Evolutionary conservation across 2,329 filamentous ascomycete species (phyloP).

Genomic region (Pseudocercospora fijiensis): DNA sequence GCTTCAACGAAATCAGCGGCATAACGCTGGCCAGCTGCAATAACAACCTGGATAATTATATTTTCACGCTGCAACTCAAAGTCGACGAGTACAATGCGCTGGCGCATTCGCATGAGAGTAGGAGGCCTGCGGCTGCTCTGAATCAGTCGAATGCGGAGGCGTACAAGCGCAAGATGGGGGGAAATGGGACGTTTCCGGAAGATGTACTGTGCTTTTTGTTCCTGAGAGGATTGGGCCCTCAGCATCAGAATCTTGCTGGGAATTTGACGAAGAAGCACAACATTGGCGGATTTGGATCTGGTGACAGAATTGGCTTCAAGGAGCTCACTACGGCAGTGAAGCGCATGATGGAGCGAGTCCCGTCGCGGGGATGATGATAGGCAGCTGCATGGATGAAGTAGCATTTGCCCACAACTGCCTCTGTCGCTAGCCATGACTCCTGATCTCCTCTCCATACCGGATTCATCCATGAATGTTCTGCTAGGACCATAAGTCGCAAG

Average conservation of each 20-base stretch:
- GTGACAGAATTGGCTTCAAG: slow-evolving; percentile 31
- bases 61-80: slow-evolving; percentile 30
- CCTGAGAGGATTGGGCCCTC: slow-evolving; percentile 30
- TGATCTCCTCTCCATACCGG: too few relatives aligned
- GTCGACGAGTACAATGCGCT: slow-evolving; percentile 31
- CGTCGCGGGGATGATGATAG: neutral
- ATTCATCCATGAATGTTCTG: too few relatives aligned
- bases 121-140: slow-evolving; percentile 15
- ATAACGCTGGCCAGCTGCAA: slow-evolving; percentile 30
- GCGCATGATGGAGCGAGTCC: slow-evolving; percentile 12
- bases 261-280: slow-evolving; percentile 34
- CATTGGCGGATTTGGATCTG: slow-evolving; percentile 37
- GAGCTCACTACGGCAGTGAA: slow-evolving; percentile 31
- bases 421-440: too few relatives aligned
- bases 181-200: slow-evolving; percentile 28
- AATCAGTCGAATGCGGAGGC: slow-evolving; percentile 15
- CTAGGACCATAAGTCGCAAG: too few relatives aligned
- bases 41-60: slow-evolving; percentile 31
- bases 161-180: slow-evolving; percentile 17
- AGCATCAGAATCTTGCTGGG: slow-evolving; percentile 29
- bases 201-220: slow-evolving; percentile 36
- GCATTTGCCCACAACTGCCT: too few relatives aligned
- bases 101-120: slow-evolving; percentile 22
- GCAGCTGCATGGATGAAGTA: neutral
- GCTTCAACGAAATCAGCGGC: slow-evolving; percentile 30